Conservation (phyloP, 208 protist species). For the Trypanosoma mega region DNA sequence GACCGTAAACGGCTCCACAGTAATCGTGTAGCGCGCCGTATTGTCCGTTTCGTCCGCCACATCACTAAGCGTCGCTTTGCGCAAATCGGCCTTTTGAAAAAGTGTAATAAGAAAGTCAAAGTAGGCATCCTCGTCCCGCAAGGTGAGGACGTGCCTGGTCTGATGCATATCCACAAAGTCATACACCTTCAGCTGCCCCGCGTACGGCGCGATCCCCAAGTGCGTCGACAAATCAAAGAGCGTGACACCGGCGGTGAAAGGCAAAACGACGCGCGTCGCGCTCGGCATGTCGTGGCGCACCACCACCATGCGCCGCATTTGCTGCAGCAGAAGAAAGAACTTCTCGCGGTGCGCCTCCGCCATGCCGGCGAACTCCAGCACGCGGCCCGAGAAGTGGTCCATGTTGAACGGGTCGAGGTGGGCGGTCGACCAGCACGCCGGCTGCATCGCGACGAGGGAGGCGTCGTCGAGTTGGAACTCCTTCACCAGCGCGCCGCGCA, state of each 20-base stretch:
- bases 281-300: constrained; percentile 56
- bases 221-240: constrained; percentile 77
- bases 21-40: constrained; percentile 80
- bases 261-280: constrained; percentile 42
- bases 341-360: constrained; percentile 36
- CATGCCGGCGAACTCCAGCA: constrained; percentile 82
- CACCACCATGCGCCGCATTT: constrained; percentile 82
- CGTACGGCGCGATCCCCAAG: constrained; percentile 63
- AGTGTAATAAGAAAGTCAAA: constrained; percentile 79
- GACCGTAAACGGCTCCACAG: constrained; percentile 71
- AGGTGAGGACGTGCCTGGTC: constrained; percentile 56
- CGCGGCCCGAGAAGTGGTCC: constrained; percentile 85
- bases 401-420: constrained; percentile 80
- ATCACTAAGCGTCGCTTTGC: constrained; percentile 53
- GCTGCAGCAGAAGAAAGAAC: constrained; percentile 66
- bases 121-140: constrained; percentile 75
- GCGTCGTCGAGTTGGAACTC: constrained; percentile 84
- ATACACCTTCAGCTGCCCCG: constrained; percentile 84
- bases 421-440: constrained; percentile 63
- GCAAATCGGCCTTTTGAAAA: constrained; percentile 76
- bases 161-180: constrained; percentile 64
- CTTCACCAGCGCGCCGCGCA: constrained; percentile 55
- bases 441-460: constrained; percentile 79
- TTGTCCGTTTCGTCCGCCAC: constrained; percentile 69
- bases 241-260: constrained; percentile 63